These are phyloP conservation scores for Penicillium argentinense DNA, from an alignment of 495 filamentous ascomycete genomes.

Conservation along the genomic window DNA sequence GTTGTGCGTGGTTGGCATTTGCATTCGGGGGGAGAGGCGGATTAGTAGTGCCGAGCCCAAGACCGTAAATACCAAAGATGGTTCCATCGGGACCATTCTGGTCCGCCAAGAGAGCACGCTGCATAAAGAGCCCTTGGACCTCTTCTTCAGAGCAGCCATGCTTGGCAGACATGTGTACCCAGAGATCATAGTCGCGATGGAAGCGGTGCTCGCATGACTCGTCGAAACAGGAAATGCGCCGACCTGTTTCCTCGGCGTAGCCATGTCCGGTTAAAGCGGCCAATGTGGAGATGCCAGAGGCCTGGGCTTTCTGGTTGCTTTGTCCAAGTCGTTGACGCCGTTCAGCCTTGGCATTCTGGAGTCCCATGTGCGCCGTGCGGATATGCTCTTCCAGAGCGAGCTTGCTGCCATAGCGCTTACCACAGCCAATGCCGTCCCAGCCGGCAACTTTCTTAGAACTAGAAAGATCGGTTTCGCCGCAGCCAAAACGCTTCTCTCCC, in stretches of 20 bases:
- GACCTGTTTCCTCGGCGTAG: constrained; percentile 52
- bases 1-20: constrained; percentile 8
- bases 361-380: constrained; percentile 69
- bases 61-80: constrained; percentile 44
- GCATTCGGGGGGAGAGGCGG: constrained; percentile 17
- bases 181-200: constrained; percentile 64
- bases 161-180: constrained; percentile 59
- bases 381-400: constrained; percentile 78
- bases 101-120: constrained; percentile 39
- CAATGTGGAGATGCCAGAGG: constrained; percentile 31
- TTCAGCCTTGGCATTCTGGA: constrained; percentile 45
- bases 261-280: constrained; percentile 59
- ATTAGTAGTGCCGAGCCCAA: constrained; percentile 36
- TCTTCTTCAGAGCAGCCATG: constrained; percentile 52
- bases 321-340: constrained; percentile 39
- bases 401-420: constrained; percentile 65
- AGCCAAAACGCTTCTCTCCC: constrained; percentile 65
- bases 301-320: constrained; percentile 21
- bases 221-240: constrained; percentile 57
- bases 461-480: constrained; percentile 63
- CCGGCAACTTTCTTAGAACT: constrained; percentile 53
- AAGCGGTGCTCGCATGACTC: constrained; percentile 59
- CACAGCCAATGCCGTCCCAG: constrained; percentile 74
- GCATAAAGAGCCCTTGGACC: constrained; percentile 48
- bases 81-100: constrained; percentile 28